Evolutionary conservation across 169 alveolate genomes (phyloP), one percentile per base, ranked within the genome.

Genomic region (Plasmodium fragile): DNA sequence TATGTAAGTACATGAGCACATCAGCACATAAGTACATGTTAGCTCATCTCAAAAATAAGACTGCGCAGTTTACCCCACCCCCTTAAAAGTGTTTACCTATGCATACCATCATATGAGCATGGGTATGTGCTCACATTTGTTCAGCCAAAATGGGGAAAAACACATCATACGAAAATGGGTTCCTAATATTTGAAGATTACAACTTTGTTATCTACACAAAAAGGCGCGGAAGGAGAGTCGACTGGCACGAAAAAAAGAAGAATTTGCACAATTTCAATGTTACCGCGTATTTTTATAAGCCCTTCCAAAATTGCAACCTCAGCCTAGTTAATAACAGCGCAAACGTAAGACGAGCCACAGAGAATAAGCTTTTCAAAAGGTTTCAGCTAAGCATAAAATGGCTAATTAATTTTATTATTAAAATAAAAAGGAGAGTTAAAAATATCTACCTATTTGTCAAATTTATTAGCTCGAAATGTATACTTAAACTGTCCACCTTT

Each of bases 381-480:
- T 16, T 89, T 41, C 59, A 78, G 39, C 81, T 39, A 11, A 89
- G 59, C 52, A 69, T 89, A 32, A 89, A 89, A 71, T 43, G 34
- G 82, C 45, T 89, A 59, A 78, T 89, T 55, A 78, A 78, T 65
- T 55, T 18, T 16, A 55, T 89, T 25, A 55, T 13, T 10, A 89
- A 32, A 11, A 39, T 89, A 89, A 89, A 78, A 89, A 78, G 55
- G 16, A 75, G 79, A 36, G 89, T 89, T 13, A 45, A 16, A 22
- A 89, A 89, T 78, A 71, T 89, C 3, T 89, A 89, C 52, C 59
- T 89, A 79, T 78, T 89, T 78, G 81, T 89, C 13, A 89, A 72
- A 43, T 89, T 89, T 89, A 34, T 77, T 59, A 89, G 90, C 70
- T 45, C 82, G 39, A 89, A 89, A 89, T 89, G 90, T 65, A 89